Conservation (phyloP, 108 stramenopile genomes). For the Seminavis robusta region DNA sequence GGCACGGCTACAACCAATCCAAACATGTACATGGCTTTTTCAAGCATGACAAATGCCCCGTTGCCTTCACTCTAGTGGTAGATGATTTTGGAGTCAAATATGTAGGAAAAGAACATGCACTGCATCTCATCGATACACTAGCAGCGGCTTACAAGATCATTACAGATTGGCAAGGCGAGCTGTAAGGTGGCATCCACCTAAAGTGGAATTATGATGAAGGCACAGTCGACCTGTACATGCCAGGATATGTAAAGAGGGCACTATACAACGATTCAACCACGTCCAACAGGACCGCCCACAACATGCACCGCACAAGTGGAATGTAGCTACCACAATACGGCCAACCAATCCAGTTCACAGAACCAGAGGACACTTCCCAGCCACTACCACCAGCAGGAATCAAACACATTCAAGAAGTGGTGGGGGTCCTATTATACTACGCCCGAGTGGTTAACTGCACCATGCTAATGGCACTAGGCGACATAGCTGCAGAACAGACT, state of each 20-base stretch:
- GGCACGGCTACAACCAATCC: conserved; percentile 22
- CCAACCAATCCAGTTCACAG: conserved; percentile 19
- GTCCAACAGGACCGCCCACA: conserved; percentile 17
- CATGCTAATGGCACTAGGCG: conserved; percentile 15
- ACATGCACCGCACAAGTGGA: conserved; percentile 27
- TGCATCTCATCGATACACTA: conserved; percentile 15
- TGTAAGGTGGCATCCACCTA: conserved; percentile 28
- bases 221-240: conserved; percentile 28
- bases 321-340: conserved; percentile 27
- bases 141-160: conserved; percentile 12
- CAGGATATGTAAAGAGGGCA: conserved; percentile 25
- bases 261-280: conserved; percentile 22
- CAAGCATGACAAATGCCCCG: too few species aligned
- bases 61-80: too few species aligned
- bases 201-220: conserved; percentile 33
- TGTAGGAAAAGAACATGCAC: conserved; percentile 8
- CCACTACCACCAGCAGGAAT: conserved; percentile 3
- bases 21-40: too few species aligned
- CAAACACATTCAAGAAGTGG: conserved; percentile 24
- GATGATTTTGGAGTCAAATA: too few species aligned
- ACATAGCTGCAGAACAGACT: conserved; percentile 21
- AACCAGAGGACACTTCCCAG: conserved; percentile 11
- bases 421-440: conserved; percentile 29
- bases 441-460: conserved; percentile 26
- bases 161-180: conserved; percentile 13